Percentiles rank a stretch among this genome's conserved stretches.
These are phyloP conservation scores for Parathielavia hyrcaniae DNA, from an alignment of 495 filamentous ascomycete species.

Conservation along the genomic window DNA sequence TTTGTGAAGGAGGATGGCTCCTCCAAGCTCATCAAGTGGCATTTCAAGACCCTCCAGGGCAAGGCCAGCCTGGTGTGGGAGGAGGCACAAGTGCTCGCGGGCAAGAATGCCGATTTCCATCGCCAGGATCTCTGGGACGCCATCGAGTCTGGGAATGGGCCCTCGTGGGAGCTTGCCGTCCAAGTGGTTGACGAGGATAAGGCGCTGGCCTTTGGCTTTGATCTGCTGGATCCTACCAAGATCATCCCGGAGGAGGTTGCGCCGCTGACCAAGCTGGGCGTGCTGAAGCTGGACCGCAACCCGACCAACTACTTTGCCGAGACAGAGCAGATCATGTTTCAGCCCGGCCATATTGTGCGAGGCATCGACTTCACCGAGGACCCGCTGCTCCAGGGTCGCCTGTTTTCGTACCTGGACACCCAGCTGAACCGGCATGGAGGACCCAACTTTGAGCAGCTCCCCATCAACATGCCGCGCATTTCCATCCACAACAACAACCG, in stretches of 20 bases:
- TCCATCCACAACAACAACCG: conserved; percentile 71
- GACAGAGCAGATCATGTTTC: conserved; percentile 65
- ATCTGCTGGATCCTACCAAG: conserved; percentile 71
- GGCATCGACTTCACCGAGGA: conserved; percentile 70
- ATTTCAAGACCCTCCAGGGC: conserved; percentile 64
- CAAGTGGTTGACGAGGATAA: conserved; percentile 68
- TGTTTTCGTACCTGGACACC: conserved; percentile 72
- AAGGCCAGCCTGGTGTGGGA: conserved; percentile 67
- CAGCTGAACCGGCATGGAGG: conserved; percentile 65
- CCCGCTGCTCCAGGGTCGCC: conserved; percentile 64
- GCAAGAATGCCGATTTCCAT: conserved; percentile 66
- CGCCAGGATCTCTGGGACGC: conserved; percentile 66
- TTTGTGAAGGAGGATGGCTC: conserved; percentile 60
- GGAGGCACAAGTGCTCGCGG: conserved; percentile 59
- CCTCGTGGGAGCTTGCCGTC: conserved; percentile 70
- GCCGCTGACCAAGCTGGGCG: conserved; percentile 59
- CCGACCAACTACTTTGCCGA: conserved; percentile 74
- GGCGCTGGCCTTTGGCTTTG: conserved; percentile 59
- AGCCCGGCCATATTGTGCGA: conserved; percentile 58
- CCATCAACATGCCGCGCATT: conserved; percentile 61
- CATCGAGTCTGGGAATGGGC: conserved; percentile 58
- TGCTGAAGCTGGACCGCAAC: conserved; percentile 64
- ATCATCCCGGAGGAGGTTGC: conserved; percentile 67
- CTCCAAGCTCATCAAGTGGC: conserved; percentile 65
- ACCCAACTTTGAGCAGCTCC: conserved; percentile 71